Evolutionary conservation across 2,329 filamentous ascomycete species (phyloP).

Genomic region (Diaporthe longicolla): DNA sequence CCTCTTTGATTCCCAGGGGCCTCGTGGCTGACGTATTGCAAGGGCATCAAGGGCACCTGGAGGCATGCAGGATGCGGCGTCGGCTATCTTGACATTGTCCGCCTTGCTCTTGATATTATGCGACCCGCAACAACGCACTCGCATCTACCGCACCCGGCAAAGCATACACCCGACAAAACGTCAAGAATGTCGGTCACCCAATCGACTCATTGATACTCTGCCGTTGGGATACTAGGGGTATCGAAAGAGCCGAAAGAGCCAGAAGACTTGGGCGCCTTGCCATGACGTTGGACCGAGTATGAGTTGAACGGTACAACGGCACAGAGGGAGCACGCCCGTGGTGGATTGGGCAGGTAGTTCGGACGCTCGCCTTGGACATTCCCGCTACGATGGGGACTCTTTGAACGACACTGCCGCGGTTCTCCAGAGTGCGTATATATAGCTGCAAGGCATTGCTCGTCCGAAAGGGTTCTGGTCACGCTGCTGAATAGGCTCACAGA

Average conservation of each 20-base stretch:
- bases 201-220: neutral
- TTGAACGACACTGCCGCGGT: neutral
- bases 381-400: neutral
- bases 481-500: neutral
- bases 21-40: neutral
- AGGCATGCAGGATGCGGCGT: neutral
- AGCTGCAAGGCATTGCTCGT: neutral
- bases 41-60: neutral
- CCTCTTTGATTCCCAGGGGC: constrained; percentile 1
- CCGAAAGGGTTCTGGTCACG: neutral
- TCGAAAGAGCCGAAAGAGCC: constrained; percentile 12
- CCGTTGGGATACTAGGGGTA: neutral
- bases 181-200: neutral
- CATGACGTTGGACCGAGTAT: neutral
- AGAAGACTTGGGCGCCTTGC: neutral
- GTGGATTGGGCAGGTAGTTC: neutral
- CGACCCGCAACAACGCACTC: neutral
- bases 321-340: neutral
- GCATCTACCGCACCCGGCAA: neutral
- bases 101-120: constrained; percentile 28
- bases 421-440: neutral
- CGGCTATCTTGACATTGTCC: constrained; percentile 39
- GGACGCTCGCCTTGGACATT: neutral
- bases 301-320: neutral
- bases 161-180: neutral